Base-by-base conservation (phyloP, 2,329 filamentous ascomycete genomes). In the Talaromyces sp. region DNA sequence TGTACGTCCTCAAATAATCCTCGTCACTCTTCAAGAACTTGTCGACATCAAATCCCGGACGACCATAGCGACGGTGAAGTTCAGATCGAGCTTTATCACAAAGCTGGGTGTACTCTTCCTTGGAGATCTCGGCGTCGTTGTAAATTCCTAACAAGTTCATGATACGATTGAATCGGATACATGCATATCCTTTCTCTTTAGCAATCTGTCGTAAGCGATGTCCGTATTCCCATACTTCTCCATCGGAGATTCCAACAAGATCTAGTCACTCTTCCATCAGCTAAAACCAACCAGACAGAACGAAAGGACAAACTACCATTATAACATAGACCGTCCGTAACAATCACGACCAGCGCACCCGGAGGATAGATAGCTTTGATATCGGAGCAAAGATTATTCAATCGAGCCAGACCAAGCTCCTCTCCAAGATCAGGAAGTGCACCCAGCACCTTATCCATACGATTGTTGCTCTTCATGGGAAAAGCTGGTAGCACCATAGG, bases 241-340 rank as follows among this genome's bases (percentile, higher is more conserved):
- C 72, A 56, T 82, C 80, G 0, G 78, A 69, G 11, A 82, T 75
- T 3, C 76, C 75, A 1, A 82, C 69, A 0, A 82, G 70, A 67
- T 81, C 79, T 73, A 9, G 2, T 2, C 37, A 9, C n/a, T n/a
- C 11, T 27, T 35, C 13, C 45, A 9, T 54, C 35, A 54, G n/a
- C 50, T 2, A 13, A 35, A 6, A 19, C 9, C 9, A 16, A 13
- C 9, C 2, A 31, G 27, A 31, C 27, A 31, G 48, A n/a, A 33
- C 3, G 48, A 6, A 5, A 14, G 16, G 27, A 33, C 0, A 54
- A 7, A 11, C 4, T 54, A 73, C 72, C 72, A 64, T 77, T 78
- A 62, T 76, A 82, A 1, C 81, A 76, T 1, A 81, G 72, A 0
- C 80, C 80, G 63, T 82, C 80, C 0, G 79, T 80, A 37, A 74